These are phyloP conservation scores for Naumovozyma baii DNA, from an alignment of 805 yeast genomes.

Conservation along the genomic window DNA sequence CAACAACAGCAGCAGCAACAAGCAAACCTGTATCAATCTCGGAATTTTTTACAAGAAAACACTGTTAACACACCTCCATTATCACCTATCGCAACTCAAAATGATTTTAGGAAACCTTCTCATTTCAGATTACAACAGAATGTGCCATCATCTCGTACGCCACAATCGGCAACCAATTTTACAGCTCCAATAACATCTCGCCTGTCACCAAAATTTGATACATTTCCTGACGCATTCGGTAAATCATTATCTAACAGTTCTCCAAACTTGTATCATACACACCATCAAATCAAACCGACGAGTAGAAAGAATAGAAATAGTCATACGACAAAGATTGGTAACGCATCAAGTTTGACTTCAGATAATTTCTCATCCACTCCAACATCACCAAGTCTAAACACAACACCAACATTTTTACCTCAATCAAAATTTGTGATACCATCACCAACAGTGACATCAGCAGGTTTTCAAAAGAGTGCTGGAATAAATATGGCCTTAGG, in stretches of 20 bases:
- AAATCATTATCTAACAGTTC: not conserved
- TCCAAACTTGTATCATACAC: constrained; percentile 1
- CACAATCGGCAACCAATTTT: constrained; percentile 12
- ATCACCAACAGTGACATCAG: too few relatives aligned
- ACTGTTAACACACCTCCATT: constrained; percentile 3
- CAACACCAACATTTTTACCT: too few relatives aligned
- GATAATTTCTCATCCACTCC: constrained; percentile 8
- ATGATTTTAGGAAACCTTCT: constrained; percentile 10
- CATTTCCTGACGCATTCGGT: not conserved
- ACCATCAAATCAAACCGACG: constrained; percentile 20
- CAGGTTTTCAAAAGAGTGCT: too few relatives aligned
- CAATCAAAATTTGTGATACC: too few relatives aligned
- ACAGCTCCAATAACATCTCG: constrained; percentile 16
- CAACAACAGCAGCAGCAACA: constrained; percentile 7
- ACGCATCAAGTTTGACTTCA: constrained; percentile 20
- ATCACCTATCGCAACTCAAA: constrained; percentile 1
- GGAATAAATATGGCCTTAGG: too few relatives aligned
- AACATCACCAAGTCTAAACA: constrained; percentile 5
- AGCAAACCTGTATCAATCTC: constrained; percentile 1
- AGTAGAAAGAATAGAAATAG: constrained; percentile 29
- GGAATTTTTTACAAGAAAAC: constrained; percentile 1
- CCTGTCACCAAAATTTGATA: constrained; percentile 5
- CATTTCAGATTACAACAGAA: constrained; percentile 10
- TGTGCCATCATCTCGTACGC: constrained; percentile 9
- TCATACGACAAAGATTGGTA: constrained; percentile 21